phyloP scores from a whole-genome alignment of 441 rosid genomes.

The Erysimum cheiri region DNA sequence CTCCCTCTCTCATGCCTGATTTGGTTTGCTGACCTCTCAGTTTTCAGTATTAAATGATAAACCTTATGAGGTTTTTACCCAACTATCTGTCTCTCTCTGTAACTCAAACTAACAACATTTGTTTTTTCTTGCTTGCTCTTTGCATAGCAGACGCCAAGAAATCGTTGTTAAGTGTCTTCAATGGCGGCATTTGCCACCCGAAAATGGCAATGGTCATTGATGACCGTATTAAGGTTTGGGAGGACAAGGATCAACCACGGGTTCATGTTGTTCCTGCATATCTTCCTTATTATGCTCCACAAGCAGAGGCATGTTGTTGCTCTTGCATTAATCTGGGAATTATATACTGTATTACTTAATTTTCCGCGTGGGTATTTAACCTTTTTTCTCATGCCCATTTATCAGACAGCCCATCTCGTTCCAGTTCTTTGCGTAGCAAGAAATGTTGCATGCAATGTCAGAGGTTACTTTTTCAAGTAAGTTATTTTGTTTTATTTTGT shows the following conservation, averaged over 20 bases:
- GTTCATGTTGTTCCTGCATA: constrained; percentile 97
- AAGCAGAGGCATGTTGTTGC: constrained; percentile 73
- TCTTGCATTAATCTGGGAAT: constrained; percentile 29
- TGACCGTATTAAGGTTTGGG: constrained; percentile 98
- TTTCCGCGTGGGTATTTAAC: constrained; percentile 27
- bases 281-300: constrained; percentile 96
- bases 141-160: constrained; percentile 72
- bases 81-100: constrained; percentile 6
- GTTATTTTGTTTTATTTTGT: constrained; percentile 40
- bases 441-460: constrained; percentile 98
- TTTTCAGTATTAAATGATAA: no score
- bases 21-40: no score
- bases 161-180: constrained; percentile 86
- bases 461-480: constrained; percentile 97
- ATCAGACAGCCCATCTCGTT: constrained; percentile 80
- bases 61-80: background rate
- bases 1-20: constrained; percentile 25
- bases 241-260: constrained; percentile 98
- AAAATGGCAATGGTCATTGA: constrained; percentile 99
- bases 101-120: background rate
- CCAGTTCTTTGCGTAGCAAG: constrained; percentile 96
- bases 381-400: constrained; percentile 24
- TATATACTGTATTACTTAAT: constrained; percentile 27
- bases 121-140: constrained; percentile 27
- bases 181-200: constrained; percentile 89